These are phyloP conservation scores for Zygnema circumcarinatum DNA, from an alignment of 139 green algal genomes.

Conservation along the genomic window DNA sequence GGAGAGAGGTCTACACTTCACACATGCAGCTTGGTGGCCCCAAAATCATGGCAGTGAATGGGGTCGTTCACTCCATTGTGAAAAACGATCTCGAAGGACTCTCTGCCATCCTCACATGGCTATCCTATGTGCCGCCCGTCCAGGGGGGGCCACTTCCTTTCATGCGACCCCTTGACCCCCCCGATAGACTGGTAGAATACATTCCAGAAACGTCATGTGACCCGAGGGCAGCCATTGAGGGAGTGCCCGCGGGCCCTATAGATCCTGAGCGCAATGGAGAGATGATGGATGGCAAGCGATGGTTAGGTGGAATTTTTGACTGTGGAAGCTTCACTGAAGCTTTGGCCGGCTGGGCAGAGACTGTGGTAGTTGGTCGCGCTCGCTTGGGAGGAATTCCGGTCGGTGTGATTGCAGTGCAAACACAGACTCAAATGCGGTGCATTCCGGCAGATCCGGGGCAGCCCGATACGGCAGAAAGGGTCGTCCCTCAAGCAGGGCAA, in stretches of 20 bases:
- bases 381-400: slow-evolving; percentile 90
- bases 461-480: slow-evolving; percentile 62
- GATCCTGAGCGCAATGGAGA: background rate
- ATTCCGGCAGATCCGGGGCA: slow-evolving; percentile 93
- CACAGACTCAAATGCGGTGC: slow-evolving; percentile 75
- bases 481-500: slow-evolving; percentile 60
- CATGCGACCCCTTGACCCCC: slow-evolving; percentile 70
- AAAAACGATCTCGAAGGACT: slow-evolving; percentile 87
- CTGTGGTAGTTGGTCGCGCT: slow-evolving; percentile 90
- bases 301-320: slow-evolving; percentile 56
- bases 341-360: slow-evolving; percentile 85
- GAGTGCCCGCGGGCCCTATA: background rate
- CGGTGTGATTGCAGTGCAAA: slow-evolving; percentile 95
- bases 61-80: slow-evolving; percentile 91
- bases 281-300: background rate
- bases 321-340: slow-evolving; percentile 50
- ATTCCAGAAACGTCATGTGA: slow-evolving; percentile 39
- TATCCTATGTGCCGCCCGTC: slow-evolving; percentile 62
- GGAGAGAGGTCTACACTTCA: slow-evolving; percentile 85
- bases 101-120: slow-evolving; percentile 56
- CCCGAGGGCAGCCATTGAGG: slow-evolving; percentile 41
- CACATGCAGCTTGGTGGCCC: slow-evolving; percentile 96
- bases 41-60: slow-evolving; percentile 93
- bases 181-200: slow-evolving; percentile 67
- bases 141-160: slow-evolving; percentile 67